These are phyloP conservation scores for Cladosporium sp. DNA, from an alignment of 2,329 filamentous ascomycete species.

Conservation along the genomic window DNA sequence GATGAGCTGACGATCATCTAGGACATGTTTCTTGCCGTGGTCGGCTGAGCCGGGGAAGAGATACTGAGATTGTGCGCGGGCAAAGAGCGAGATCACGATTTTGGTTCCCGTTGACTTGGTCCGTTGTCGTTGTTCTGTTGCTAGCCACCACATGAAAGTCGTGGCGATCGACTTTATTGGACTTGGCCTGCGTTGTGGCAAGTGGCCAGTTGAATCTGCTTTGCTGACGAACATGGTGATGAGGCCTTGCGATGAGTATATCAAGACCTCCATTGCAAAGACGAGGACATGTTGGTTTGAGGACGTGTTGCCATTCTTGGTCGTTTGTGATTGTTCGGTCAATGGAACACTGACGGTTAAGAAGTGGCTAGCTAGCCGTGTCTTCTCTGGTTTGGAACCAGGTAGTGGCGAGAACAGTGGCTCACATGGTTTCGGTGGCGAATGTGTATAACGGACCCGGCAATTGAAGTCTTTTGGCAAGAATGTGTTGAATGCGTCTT, in stretches of 20 bases:
- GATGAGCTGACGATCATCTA: conserved; percentile 86
- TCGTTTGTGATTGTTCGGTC: conserved; percentile 7
- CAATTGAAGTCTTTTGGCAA: conserved; percentile 60
- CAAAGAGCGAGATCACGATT: conserved; percentile 84
- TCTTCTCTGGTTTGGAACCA: conserved; percentile 69
- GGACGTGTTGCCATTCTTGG: conserved; percentile 30
- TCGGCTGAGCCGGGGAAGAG: conserved; percentile 90
- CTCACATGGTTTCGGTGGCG: conserved; percentile 71
- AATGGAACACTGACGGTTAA: conserved; percentile 57
- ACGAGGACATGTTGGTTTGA: conserved; percentile 58
- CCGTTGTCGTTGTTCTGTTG: conserved; percentile 45
- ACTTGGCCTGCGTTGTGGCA: conserved; percentile 66
- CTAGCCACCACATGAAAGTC: conserved; percentile 73
- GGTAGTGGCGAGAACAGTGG: conserved; percentile 80
- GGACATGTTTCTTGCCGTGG: conserved; percentile 81
- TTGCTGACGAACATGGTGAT: conserved; percentile 95
- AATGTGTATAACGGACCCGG: conserved; percentile 82
- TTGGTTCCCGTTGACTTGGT: conserved; percentile 55
- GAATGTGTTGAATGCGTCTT: conserved; percentile 51
- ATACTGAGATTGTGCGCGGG: conserved; percentile 88
- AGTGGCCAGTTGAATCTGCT: conserved; percentile 90
- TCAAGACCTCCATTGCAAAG: conserved; percentile 80
- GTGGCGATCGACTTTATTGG: conserved; percentile 73
- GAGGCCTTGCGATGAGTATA: conserved; percentile 76
- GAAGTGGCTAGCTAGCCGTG: conserved; percentile 85